Conservation (phyloP, 1,284 basidiomycete species). For the Mycena citricolor region DNA sequence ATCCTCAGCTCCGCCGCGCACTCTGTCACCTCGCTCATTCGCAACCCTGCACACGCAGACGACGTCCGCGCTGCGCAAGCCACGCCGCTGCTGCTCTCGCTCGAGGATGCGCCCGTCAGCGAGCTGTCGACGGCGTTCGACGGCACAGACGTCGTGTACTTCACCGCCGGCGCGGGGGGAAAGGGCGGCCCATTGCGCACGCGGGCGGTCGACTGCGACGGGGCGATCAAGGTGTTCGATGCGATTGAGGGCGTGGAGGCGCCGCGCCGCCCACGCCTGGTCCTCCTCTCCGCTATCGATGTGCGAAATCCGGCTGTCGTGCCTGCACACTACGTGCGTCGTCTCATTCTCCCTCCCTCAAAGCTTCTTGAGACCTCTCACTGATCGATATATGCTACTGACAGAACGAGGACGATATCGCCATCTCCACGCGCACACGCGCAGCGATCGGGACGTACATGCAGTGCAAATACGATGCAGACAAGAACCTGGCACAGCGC, state of each 20-base stretch:
- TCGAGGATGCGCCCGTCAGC: constrained; percentile 52
- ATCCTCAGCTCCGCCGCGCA: constrained; percentile 42
- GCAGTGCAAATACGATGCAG: constrained; percentile 70
- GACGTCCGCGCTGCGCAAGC: constrained; percentile 49
- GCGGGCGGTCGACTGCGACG: constrained; percentile 68
- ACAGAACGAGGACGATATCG: constrained; percentile 50
- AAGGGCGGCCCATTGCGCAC: constrained; percentile 66
- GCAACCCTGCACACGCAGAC: constrained; percentile 43
- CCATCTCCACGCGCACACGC: constrained; percentile 44
- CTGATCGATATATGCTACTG: neutral
- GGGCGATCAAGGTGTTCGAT: constrained; percentile 72
- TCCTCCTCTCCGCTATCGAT: constrained; percentile 70
- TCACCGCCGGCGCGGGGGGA: constrained; percentile 69
- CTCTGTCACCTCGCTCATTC: constrained; percentile 59
- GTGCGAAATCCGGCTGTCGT: constrained; percentile 51
- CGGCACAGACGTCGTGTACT: constrained; percentile 58
- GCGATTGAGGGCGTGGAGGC: constrained; percentile 55
- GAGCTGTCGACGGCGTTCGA: constrained; percentile 53
- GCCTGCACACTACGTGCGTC: constrained; percentile 58
- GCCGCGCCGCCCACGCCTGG: constrained; percentile 50
- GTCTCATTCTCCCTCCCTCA: neutral
- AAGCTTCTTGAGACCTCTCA: neutral
- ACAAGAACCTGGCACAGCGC: constrained; percentile 61
- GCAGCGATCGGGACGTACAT: constrained; percentile 48
- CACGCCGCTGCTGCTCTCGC: constrained; percentile 55